phyloP scores from a whole-genome alignment of 2,329 filamentous ascomycete genomes.

The Penicillium sp. region DNA sequence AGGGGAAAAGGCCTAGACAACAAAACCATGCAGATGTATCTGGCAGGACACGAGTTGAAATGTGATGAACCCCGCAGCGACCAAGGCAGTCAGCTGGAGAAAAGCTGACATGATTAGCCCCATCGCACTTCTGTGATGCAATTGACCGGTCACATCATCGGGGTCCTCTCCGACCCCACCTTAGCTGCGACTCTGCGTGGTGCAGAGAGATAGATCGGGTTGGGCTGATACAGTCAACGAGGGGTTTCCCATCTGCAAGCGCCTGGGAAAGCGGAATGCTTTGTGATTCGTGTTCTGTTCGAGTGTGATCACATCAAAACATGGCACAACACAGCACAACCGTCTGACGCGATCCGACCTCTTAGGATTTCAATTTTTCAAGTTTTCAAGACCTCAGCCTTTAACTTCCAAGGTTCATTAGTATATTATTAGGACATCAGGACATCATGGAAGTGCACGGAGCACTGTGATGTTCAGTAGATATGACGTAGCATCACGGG shows the following conservation, averaged over 20 bases:
- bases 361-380: background rate
- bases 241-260: conserved; percentile 7
- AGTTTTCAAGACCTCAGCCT: background rate
- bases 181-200: conserved; percentile 8
- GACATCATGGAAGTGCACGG: conserved; percentile 6
- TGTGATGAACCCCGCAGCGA: conserved; percentile 28
- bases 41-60: conserved; percentile 5
- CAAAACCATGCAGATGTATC: background rate
- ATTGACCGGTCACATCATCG: conserved; percentile 25
- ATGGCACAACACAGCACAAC: no score
- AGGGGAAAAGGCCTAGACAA: conserved; percentile 11
- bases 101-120: conserved; percentile 18
- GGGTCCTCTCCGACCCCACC: conserved; percentile 16
- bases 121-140: conserved; percentile 24
- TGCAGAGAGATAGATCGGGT: conserved; percentile 13
- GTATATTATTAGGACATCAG: background rate
- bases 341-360: background rate
- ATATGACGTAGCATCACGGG: conserved; percentile 23
- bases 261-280: background rate
- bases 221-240: conserved; percentile 4
- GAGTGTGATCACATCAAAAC: background rate
- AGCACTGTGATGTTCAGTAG: background rate
- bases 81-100: conserved; percentile 15
- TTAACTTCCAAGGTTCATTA: background rate
- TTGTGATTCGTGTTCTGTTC: background rate